Percentiles rank a stretch among this genome's conserved stretches.
Evolutionary conservation across 352 stramenopile species (phyloP).

Genomic region (Globisporangium megalacanthum): DNA sequence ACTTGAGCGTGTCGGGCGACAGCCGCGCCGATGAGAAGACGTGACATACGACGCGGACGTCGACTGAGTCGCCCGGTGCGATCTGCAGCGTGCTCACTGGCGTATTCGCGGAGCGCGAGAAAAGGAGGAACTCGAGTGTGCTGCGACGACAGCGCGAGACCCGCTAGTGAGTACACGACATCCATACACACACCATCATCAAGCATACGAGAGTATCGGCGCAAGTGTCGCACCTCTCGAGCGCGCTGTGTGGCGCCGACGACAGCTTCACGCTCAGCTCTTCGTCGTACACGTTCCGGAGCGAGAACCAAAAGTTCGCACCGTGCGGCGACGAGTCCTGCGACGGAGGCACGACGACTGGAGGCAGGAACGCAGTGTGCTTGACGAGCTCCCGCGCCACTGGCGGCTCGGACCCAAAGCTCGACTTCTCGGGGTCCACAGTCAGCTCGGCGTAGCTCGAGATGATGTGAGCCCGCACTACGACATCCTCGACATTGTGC

Average conservation of each 20-base stretch:
- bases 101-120: constrained; percentile 81
- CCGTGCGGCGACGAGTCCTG: constrained; percentile 43
- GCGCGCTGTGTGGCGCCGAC: constrained; percentile 28
- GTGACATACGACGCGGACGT: constrained; percentile 79
- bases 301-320: constrained; percentile 78
- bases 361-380: constrained; percentile 66
- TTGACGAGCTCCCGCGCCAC: constrained; percentile 12
- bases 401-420: constrained; percentile 20
- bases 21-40: constrained; percentile 63
- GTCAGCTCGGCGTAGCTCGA: constrained; percentile 80
- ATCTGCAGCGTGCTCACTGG: constrained; percentile 55
- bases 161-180: not conserved
- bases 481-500: constrained; percentile 66
- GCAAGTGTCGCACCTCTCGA: constrained; percentile 34
- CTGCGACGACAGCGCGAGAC: constrained; percentile 14
- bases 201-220: not conserved
- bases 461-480: constrained; percentile 68
- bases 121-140: constrained; percentile 66
- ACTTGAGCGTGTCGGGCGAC: constrained; percentile 33
- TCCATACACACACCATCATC: constrained; percentile 2
- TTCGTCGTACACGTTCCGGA: constrained; percentile 86
- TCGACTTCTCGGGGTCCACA: constrained; percentile 70
- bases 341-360: constrained; percentile 60
- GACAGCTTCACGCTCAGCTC: constrained; percentile 66
- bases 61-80: constrained; percentile 71